Evolutionary conservation across 176 grass and related monocot genomes (phyloP).

Genomic region (Aegilops longissima): DNA sequence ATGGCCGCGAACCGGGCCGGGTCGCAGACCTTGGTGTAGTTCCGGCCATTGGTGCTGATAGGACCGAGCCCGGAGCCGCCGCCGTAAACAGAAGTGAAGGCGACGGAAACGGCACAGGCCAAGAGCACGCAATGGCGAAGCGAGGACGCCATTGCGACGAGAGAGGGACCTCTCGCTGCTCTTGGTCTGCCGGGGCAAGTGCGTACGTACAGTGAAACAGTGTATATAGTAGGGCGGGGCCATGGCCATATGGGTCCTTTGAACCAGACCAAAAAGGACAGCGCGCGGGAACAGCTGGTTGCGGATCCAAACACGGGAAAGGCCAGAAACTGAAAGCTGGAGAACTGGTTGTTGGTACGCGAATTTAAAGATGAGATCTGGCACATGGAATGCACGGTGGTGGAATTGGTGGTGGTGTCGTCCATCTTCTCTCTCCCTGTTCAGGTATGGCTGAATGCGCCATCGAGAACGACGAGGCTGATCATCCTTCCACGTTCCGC

Average conservation of each 20-base stretch:
- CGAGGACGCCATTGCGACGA: conserved; percentile 46
- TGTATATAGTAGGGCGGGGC: conserved; percentile 24
- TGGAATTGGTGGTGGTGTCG: neutral
- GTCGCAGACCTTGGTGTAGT: conserved; percentile 66
- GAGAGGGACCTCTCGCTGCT: conserved; percentile 17
- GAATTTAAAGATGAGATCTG: neutral
- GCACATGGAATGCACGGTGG: conserved; percentile 23
- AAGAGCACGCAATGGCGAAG: neutral
- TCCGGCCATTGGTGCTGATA: conserved; percentile 49
- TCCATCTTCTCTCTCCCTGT: neutral
- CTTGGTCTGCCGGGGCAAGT: conserved; percentile 7
- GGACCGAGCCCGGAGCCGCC: conserved; percentile 39
- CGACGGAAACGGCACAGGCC: conserved; percentile 35
- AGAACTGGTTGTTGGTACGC: neutral
- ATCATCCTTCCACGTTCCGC: neutral
- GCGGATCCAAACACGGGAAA: neutral
- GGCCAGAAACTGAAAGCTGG: conserved; percentile 8
- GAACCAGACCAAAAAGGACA: neutral
- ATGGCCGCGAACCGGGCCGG: conserved; percentile 29
- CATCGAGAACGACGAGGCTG: neutral
- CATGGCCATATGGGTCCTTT: neutral
- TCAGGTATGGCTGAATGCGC: neutral
- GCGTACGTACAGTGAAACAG: neutral
- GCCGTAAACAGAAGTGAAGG: neutral
- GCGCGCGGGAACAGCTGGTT: conserved; percentile 7